Base-by-base conservation (phyloP, 2,329 filamentous ascomycete genomes). In the Aspergillus persii region DNA sequence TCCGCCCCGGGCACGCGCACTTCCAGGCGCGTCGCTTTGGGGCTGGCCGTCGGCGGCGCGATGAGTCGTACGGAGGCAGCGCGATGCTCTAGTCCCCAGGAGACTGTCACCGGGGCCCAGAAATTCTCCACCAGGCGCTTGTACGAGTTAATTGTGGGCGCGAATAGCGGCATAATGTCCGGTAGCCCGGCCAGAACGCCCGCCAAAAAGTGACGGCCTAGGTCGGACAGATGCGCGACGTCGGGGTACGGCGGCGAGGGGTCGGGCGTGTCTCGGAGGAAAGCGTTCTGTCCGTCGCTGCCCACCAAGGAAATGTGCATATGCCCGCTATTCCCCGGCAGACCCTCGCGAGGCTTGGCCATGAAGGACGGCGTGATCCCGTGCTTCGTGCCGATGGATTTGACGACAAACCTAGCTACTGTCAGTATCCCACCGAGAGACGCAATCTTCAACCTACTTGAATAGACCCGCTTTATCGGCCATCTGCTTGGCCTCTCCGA, bases 91-190 rank as follows among this genome's bases (percentile, higher is more conserved):
- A 97, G 80, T 0, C 95, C 95, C 95, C 95, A 99, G 0, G 92
- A 96, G 0, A 98, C 95, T 0, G 94, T 97, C 5, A 99, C 95
- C 0, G 95, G 95, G 0, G 95, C 95, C 95, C 95, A 99, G 78
- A 97, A 98, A 79, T 98, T 98, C 80, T 99, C 95, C 2, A 99
- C 95, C 0, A 99, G 84, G 3, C 95, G 89, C 79, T 99, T 99
- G 83, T 99, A 99, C 62, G 91, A 96, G 83, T 99, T 99, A 71
- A 99, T 86, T 1, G 92, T 99, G 0, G 95, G 95, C 0, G 94
- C 95, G 11, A 99, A 82, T 59, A 98, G 82, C 0, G 95, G 95
- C 95, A 99, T 99, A 66, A 98, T 86, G 71, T 97, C 92, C 2
- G 95, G 92, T 3, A 99, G 83, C 12, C 94, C 95, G 27, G 91